Conservation (phyloP, 768 basidiomycete genomes). For the Mrakia blollopis region DNA sequence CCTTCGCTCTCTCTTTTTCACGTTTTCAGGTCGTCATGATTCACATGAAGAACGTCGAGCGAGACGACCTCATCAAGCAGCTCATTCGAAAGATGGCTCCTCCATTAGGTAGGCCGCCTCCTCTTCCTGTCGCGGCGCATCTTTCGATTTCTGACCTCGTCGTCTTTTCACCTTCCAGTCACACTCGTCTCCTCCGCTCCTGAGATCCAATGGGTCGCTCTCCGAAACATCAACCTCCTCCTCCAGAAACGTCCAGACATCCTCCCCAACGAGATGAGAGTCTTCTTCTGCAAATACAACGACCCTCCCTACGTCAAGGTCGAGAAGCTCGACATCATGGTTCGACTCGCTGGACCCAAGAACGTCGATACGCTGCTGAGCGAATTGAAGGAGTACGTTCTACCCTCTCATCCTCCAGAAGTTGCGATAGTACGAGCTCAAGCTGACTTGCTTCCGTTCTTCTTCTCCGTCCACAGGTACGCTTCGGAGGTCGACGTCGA, state of each 20-base stretch:
- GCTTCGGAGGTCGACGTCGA: constrained; percentile 97
- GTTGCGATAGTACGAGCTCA: too few species aligned
- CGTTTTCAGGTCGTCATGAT: constrained; percentile 64
- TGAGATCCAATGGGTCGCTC: constrained; percentile 95
- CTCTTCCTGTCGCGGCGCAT: not conserved
- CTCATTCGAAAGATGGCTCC: constrained; percentile 98
- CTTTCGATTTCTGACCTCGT: not conserved
- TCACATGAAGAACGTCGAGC: constrained; percentile 74
- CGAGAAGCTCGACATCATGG: constrained; percentile 98
- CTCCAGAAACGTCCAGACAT: constrained; percentile 90
- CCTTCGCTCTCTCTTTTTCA: not conserved
- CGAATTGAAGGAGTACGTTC: constrained; percentile 82
- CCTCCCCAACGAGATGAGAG: constrained; percentile 93
- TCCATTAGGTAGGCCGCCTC: constrained; percentile 64
- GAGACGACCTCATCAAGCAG: constrained; percentile 68
- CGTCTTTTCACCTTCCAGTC: constrained; percentile 52
- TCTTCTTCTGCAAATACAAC: constrained; percentile 99
- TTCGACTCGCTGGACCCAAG: constrained; percentile 88
- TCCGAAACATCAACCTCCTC: constrained; percentile 93
- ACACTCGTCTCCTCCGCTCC: constrained; percentile 93
- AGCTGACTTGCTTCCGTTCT: not conserved
- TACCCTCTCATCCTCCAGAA: not conserved
- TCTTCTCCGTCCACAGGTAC: constrained; percentile 56
- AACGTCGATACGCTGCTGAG: constrained; percentile 88
- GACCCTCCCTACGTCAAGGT: constrained; percentile 99